Percentiles rank a stretch among this genome's conserved stretches.
Evolutionary conservation across 192 early-diverging fungal species (phyloP).

Genomic region (Rhizoclosmatium globosum): DNA sequence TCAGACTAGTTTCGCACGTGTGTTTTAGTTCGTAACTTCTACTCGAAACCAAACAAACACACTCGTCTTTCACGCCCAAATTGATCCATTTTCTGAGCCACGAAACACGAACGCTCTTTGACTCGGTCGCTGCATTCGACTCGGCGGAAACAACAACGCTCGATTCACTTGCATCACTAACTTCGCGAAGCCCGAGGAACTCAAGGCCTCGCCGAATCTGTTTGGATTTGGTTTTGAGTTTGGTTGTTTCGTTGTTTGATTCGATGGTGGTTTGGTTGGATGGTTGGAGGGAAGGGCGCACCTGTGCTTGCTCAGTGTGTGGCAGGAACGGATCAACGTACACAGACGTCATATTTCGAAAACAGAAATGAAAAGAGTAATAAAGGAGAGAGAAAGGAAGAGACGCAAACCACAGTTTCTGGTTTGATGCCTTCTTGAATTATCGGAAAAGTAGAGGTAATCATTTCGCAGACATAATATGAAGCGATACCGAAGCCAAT

Average conservation of each 20-base stretch:
- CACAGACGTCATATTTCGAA: neutral
- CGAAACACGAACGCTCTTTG: constrained; percentile 14
- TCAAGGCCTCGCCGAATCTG: neutral
- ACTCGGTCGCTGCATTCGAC: neutral
- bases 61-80: neutral
- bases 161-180: neutral
- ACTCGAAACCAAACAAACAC: neutral
- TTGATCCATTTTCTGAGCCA: constrained; percentile 7
- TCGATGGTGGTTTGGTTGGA: neutral
- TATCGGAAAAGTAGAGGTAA: no score
- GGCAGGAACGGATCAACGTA: neutral
- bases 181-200: neutral
- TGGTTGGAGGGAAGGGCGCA: neutral
- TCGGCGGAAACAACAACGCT: neutral
- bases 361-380: neutral
- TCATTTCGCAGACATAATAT: no score
- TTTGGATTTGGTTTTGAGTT: neutral
- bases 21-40: neutral
- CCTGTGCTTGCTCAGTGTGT: neutral
- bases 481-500: no score
- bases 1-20: constrained; percentile 29
- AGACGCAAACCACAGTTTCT: no score
- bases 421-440: no score
- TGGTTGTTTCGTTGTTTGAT: neutral
- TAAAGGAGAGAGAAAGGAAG: no score